Percentiles rank a stretch among this genome's conserved stretches.
These are phyloP conservation scores for Diaporthe destruens DNA, from an alignment of 2,329 filamentous ascomycete species.

Conservation along the genomic window DNA sequence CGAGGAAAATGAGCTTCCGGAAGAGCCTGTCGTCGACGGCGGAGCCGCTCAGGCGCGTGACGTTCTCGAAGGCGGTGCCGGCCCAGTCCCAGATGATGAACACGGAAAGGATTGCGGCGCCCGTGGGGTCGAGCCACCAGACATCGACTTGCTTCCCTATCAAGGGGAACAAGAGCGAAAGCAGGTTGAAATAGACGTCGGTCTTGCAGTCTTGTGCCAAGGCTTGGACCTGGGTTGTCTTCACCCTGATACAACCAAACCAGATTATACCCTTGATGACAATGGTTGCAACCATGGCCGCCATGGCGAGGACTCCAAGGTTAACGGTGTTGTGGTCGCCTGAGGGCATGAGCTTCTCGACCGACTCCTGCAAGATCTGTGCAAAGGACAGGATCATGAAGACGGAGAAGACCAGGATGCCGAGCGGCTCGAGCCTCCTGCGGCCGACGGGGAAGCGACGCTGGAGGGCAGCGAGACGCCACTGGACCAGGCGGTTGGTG, in stretches of 20 bases:
- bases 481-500: constrained; percentile 69
- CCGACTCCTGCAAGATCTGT: constrained; percentile 72
- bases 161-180: constrained; percentile 72
- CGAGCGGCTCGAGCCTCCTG: constrained; percentile 69
- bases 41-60: constrained; percentile 69
- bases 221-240: constrained; percentile 74
- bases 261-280: constrained; percentile 72
- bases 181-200: constrained; percentile 74
- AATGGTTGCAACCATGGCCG: constrained; percentile 68
- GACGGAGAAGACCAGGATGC: constrained; percentile 73
- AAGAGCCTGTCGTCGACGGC: constrained; percentile 64
- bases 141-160: constrained; percentile 69
- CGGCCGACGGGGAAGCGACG: constrained; percentile 70
- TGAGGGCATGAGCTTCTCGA: constrained; percentile 66
- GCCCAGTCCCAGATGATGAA: constrained; percentile 80
- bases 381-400: constrained; percentile 74
- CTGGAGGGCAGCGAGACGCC: constrained; percentile 63
- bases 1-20: constrained; percentile 71
- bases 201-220: constrained; percentile 74
- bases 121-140: constrained; percentile 76
- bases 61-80: constrained; percentile 70
- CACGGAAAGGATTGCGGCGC: constrained; percentile 72
- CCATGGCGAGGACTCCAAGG: constrained; percentile 66
- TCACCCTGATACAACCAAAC: constrained; percentile 69
- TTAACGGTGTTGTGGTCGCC: constrained; percentile 56